Conservation (phyloP, 306 rosid species). For the Datisca glomerata region DNA sequence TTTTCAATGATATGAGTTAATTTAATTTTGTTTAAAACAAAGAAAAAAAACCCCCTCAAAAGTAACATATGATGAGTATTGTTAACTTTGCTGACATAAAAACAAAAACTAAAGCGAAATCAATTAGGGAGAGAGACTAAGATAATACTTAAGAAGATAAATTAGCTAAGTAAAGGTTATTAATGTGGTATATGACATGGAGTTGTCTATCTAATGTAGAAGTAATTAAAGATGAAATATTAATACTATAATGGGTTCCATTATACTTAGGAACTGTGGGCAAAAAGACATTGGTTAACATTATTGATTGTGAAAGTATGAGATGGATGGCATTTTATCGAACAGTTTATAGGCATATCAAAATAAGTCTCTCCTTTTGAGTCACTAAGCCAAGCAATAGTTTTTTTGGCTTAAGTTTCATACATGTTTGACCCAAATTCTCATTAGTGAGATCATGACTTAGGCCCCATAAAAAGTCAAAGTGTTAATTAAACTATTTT, state of each 20-base stretch:
- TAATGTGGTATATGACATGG: not conserved
- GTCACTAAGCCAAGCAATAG: not conserved
- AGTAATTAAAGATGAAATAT: slow-evolving; percentile 1
- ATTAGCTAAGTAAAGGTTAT: not conserved
- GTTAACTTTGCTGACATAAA: too few species aligned
- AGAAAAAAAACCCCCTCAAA: too few species aligned
- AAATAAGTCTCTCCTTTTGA: not conserved
- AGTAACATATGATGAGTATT: too few species aligned
- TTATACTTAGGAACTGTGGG: not conserved
- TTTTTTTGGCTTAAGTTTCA: not conserved
- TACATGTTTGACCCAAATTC: too few species aligned
- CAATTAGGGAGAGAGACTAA: not conserved
- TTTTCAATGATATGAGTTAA: too few species aligned
- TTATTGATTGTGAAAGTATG: slow-evolving; percentile 5
- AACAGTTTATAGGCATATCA: not conserved
- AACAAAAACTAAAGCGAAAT: too few species aligned
- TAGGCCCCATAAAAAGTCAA: not conserved
- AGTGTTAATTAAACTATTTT: not conserved
- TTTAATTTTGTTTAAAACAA: too few species aligned
- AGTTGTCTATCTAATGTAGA: not conserved
- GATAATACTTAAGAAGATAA: not conserved
- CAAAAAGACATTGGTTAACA: slow-evolving; percentile 1
- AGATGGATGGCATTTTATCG: slow-evolving; percentile 7
- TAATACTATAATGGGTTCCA: not conserved
- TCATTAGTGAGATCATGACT: too few species aligned